These are phyloP conservation scores for Nitzschia palea DNA, from an alignment of 108 stramenopile genomes.

Conservation along the genomic window DNA sequence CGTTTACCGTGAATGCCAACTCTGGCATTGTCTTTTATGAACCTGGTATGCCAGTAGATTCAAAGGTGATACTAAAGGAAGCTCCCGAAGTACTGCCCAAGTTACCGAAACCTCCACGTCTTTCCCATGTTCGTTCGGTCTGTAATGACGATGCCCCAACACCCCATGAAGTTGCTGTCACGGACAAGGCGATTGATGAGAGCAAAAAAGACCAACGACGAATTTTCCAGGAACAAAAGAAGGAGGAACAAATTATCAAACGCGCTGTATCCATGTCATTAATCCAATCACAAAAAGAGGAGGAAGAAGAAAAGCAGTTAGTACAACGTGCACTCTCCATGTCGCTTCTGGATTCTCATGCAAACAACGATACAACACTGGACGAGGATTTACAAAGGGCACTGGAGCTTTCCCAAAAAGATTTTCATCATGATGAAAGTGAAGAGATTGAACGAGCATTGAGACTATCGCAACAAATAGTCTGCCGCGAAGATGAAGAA, in stretches of 20 bases:
- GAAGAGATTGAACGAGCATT: constrained; percentile 17
- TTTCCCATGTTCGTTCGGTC: background rate
- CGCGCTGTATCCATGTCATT: constrained; percentile 17
- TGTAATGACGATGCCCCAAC: constrained; percentile 1
- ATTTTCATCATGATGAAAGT: constrained; percentile 3
- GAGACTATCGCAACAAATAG: constrained; percentile 12
- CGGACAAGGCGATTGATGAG: constrained; percentile 6
- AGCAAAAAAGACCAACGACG: constrained; percentile 6
- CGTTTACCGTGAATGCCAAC: constrained; percentile 58
- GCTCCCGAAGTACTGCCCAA: background rate
- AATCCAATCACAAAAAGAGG: constrained; percentile 16
- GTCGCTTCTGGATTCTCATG: background rate
- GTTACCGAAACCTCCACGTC: background rate
- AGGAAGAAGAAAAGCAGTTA: constrained; percentile 3
- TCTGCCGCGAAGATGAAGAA: constrained; percentile 17
- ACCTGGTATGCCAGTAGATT: constrained; percentile 21
- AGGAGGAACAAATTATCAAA: constrained; percentile 18
- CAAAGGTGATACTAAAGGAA: constrained; percentile 19
- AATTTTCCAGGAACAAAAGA: background rate
- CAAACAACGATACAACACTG: background rate
- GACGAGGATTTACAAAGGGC: constrained; percentile 5
- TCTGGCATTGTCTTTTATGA: constrained; percentile 57
- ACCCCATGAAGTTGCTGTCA: constrained; percentile 1
- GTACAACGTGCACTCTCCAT: background rate
- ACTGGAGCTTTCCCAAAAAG: background rate